phyloP scores from a whole-genome alignment of 108 stramenopile genomes.

The Cylindrotheca closterium region DNA sequence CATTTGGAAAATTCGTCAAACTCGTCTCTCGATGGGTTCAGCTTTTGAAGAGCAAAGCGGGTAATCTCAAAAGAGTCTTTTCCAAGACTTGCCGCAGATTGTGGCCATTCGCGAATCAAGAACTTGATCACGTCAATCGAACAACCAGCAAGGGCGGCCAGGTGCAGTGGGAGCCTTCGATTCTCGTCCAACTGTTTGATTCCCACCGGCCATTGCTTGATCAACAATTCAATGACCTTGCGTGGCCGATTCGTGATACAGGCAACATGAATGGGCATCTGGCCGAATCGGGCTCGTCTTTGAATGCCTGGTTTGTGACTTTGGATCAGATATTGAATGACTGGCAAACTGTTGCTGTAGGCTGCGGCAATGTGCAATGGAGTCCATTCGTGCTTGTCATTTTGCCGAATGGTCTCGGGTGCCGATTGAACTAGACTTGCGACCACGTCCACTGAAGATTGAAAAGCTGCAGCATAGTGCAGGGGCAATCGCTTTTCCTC shows the following conservation, averaged over 20 bases:
- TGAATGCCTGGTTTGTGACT: neutral
- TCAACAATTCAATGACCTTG: conserved; percentile 1
- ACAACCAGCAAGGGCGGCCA: neutral
- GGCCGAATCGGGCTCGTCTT: neutral
- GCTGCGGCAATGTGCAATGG: conserved; percentile 11
- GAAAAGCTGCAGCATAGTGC: neutral
- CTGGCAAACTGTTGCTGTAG: neutral
- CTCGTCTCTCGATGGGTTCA: neutral
- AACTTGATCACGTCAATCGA: conserved; percentile 1
- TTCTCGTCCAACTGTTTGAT: conserved; percentile 2
- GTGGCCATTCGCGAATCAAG: conserved; percentile 2
- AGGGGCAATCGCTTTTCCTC: neutral
- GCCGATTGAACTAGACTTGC: neutral
- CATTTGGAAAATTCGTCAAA: conserved; percentile 2
- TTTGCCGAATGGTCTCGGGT: neutral
- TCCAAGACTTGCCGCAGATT: conserved; percentile 2
- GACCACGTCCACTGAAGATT: conserved; percentile 1
- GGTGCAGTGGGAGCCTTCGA: conserved; percentile 6
- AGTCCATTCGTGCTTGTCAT: neutral
- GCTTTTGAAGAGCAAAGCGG: neutral
- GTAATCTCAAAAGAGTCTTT: neutral
- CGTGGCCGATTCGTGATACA: neutral
- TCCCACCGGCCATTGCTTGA: neutral
- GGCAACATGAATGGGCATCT: conserved; percentile 10
- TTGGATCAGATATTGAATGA: conserved; percentile 9